phyloP scores from a whole-genome alignment of 2,329 filamentous ascomycete genomes.

The Fulvia fulva region DNA sequence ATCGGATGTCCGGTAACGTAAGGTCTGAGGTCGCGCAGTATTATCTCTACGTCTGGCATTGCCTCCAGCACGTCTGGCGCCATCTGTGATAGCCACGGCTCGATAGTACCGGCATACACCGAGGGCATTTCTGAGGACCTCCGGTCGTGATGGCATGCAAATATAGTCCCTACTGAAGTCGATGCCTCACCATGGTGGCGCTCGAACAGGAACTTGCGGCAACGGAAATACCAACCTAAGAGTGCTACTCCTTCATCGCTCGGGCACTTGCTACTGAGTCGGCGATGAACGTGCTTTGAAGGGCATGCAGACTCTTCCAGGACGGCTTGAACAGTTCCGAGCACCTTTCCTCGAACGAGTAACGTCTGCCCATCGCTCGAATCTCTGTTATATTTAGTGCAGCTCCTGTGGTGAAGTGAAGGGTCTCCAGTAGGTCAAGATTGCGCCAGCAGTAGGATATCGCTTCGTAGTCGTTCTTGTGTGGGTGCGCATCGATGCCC shows the following conservation, averaged over 20 bases:
- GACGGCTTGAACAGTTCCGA: neutral
- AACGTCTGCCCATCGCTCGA: neutral
- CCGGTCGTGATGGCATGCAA: neutral
- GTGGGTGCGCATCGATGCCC: neutral
- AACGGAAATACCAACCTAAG: conserved; percentile 6
- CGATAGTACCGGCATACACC: neutral
- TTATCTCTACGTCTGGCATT: neutral
- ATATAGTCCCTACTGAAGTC: neutral
- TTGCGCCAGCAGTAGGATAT: conserved; percentile 10
- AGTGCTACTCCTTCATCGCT: conserved; percentile 1
- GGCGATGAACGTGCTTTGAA: conserved; percentile 11
- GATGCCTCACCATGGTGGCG: neutral
- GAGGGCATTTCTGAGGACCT: neutral
- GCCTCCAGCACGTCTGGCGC: neutral
- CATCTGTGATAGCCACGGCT: neutral
- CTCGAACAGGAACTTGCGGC: neutral
- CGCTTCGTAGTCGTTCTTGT: neutral
- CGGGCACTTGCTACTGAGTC: conserved; percentile 3
- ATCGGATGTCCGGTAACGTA: conserved; percentile 8
- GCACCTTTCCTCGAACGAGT: neutral
- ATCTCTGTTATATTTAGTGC: neutral
- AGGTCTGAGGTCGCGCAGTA: neutral
- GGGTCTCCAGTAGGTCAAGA: neutral
- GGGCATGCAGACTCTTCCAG: conserved; percentile 6
- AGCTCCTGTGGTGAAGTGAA: neutral